Conservation (phyloP, 148 eudicot species). For the Rhododendron vialii region DNA sequence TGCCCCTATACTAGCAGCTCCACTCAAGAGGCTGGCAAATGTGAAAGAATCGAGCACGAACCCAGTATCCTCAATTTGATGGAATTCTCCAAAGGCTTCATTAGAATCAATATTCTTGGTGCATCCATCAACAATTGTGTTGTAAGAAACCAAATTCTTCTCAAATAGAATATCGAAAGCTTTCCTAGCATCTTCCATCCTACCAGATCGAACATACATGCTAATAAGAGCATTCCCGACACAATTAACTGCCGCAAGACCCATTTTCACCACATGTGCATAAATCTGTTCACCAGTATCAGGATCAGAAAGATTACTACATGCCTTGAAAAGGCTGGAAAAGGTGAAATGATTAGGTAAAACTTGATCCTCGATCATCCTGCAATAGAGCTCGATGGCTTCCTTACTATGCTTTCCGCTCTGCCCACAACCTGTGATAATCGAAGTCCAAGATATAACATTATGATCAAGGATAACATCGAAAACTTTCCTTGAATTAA, state of each 20-base stretch:
- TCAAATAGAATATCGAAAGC: constrained; percentile 21
- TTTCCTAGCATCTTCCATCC: constrained; percentile 7
- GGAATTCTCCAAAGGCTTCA: constrained; percentile 36
- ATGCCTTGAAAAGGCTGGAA: constrained; percentile 56
- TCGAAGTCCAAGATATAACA: constrained; percentile 67
- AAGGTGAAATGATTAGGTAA: constrained; percentile 57
- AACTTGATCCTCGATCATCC: constrained; percentile 46
- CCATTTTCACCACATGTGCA: constrained; percentile 46
- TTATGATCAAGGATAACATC: constrained; percentile 23
- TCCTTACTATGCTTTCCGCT: constrained; percentile 34
- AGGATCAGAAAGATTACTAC: constrained; percentile 40
- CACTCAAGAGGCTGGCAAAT: too few relatives aligned
- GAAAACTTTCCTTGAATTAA: not conserved
- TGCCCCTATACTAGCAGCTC: too few relatives aligned
- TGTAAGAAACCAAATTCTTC: constrained; percentile 51
- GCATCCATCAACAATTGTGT: constrained; percentile 45
- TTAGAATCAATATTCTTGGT: constrained; percentile 26
- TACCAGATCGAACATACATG: constrained; percentile 50
- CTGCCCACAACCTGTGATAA: constrained; percentile 52
- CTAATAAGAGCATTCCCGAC: constrained; percentile 55
- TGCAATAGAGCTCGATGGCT: constrained; percentile 44
- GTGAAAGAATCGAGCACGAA: too few relatives aligned
- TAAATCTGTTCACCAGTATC: constrained; percentile 47
- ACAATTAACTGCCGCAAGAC: constrained; percentile 33
- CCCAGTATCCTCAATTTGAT: not conserved